Base-by-base conservation (phyloP, 129 eudicot species). In the Mikania micrantha region DNA sequence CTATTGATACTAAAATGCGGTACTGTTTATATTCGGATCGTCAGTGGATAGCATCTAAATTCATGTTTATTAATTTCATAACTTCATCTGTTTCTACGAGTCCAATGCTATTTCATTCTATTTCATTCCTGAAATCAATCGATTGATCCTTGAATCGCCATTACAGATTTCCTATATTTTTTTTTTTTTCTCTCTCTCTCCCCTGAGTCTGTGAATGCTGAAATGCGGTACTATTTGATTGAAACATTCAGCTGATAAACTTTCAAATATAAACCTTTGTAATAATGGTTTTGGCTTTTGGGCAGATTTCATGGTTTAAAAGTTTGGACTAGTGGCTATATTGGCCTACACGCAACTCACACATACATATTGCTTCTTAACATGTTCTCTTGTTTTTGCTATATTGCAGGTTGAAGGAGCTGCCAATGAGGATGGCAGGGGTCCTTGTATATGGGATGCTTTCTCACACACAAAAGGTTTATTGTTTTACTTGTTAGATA, bases 381-480 rank as follows among this genome's bases (percentile, higher is more conserved):
- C 44, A 34, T 57, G 34, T 24, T 67, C 69, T 57, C 50, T 57
- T 50, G 72, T 49, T 64, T 50, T 7, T 32, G 65, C 27, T 49
- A 15, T 49, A 29, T 65, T 76, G 74, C 69, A 88, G 95, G 96
- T 88, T 73, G 96, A 88, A 80, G 96, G 96, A 52, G 96, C 88
- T n/a, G 61, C 72, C 40, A 82, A 67, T 69, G 81, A 82, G 70
- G 96, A 75, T 41, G 88, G 85, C 39, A 76, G 86, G 65, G 96
- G 96, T 73, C 96, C 91, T 69, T 78, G 82, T 57, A 88, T 85
- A 53, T 88, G 96, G 96, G 96, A 88, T 80, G 79, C 79, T 54
- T 88, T 78, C 68, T 34, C 91, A 32, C 79, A 62, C 59, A 71
- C 72, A 64, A 28, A 79, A 68, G 91, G 96, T 80, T 54, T 56